A percentile compares a stretch with the other conserved stretches of the same genome.
Conservation (phyloP, 768 basidiomycete genomes). For the Amanita phalloides region DNA sequence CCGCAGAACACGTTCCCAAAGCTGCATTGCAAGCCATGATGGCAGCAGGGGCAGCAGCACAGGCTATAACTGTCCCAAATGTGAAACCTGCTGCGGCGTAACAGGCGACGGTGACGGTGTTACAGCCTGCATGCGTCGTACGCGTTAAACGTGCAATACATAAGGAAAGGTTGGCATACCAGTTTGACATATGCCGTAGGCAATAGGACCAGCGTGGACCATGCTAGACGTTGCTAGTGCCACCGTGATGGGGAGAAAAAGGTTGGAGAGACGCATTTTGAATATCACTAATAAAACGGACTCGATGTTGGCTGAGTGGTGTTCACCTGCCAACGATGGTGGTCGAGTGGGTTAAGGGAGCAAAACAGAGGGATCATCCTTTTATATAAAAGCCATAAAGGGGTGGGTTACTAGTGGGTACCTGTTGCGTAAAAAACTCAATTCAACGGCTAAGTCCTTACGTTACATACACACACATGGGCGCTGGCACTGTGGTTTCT, state of each 20-base stretch:
- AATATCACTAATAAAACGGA: background rate
- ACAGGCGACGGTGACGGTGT: constrained; percentile 26
- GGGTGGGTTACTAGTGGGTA: too few species aligned
- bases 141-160: too few species aligned
- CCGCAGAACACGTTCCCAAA: constrained; percentile 28
- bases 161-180: too few species aligned
- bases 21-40: constrained; percentile 31
- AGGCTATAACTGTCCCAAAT: constrained; percentile 30
- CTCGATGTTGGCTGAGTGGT: background rate
- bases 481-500: too few species aligned
- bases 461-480: too few species aligned
- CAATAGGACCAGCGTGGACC: too few species aligned
- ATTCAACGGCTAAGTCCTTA: too few species aligned
- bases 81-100: constrained; percentile 30
- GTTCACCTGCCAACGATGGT: background rate
- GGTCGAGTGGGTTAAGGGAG: constrained; percentile 1
- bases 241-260: background rate
- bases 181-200: too few species aligned
- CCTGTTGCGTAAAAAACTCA: too few species aligned
- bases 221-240: background rate
- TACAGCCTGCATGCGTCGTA: constrained; percentile 15
- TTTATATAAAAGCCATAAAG: background rate
- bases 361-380: background rate
- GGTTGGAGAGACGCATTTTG: background rate
- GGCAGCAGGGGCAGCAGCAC: constrained; percentile 23